Conservation (phyloP, 768 basidiomycete species). For the Tylopilus subfusipes region DNA sequence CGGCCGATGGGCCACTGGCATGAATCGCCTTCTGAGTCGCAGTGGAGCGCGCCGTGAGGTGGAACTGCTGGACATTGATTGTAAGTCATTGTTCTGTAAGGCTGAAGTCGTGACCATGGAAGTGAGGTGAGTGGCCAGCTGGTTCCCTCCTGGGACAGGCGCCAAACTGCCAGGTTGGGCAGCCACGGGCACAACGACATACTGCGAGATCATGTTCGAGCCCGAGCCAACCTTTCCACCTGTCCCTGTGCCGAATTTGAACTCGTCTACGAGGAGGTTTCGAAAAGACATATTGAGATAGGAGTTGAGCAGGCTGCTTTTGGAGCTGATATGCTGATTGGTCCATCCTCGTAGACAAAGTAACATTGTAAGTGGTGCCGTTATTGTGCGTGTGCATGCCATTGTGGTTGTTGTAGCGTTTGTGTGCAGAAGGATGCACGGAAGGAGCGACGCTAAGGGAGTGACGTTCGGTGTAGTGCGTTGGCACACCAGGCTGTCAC, state of each 20-base stretch:
- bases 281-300: background rate
- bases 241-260: background rate
- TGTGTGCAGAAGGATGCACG: too few species aligned
- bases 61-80: background rate
- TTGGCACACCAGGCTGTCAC: background rate
- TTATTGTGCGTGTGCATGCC: too few species aligned
- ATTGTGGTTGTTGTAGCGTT: too few species aligned
- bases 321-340: background rate
- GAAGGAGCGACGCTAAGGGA: too few species aligned
- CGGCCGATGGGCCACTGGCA: background rate
- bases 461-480: background rate
- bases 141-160: background rate
- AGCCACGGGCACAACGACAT: background rate
- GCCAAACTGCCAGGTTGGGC: background rate
- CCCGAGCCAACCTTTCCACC: background rate
- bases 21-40: background rate
- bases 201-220: constrained; percentile 7
- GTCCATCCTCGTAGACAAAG: background rate
- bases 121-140: constrained; percentile 8
- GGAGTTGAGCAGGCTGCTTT: background rate
- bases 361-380: too few species aligned
- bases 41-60: background rate
- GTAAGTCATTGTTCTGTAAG: background rate
- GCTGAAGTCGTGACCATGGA: background rate
- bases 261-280: constrained; percentile 1